A percentile compares a stretch with the other conserved stretches of the same genome.
Conservation (phyloP, 352 stramenopile species). For the Phytophthora aleatoria region DNA sequence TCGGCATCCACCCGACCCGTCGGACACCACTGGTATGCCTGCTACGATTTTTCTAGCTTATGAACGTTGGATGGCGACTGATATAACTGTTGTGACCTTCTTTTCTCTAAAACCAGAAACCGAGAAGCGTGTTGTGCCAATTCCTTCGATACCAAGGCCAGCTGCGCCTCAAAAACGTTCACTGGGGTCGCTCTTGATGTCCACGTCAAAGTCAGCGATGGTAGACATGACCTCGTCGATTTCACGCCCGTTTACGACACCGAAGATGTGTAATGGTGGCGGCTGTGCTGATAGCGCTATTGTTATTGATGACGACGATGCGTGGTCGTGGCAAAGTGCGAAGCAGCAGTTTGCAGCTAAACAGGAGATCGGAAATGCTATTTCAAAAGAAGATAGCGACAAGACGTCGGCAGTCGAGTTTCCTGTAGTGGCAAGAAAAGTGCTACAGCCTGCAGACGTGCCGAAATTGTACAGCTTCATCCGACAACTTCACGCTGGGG, state of each 20-base stretch:
- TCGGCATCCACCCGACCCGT: slow-evolving; percentile 19
- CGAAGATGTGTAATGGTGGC: slow-evolving; percentile 19
- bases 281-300: slow-evolving; percentile 18
- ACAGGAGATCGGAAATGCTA: slow-evolving; percentile 2
- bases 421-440: slow-evolving; percentile 53
- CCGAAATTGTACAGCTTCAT: slow-evolving; percentile 64
- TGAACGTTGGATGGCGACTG: slow-evolving; percentile 6
- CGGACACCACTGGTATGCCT: slow-evolving; percentile 28
- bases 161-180: slow-evolving; percentile 46
- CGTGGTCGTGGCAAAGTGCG: slow-evolving; percentile 35
- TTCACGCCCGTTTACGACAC: slow-evolving; percentile 56
- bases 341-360: slow-evolving; percentile 41
- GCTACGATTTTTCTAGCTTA: slow-evolving; percentile 1
- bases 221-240: slow-evolving; percentile 73
- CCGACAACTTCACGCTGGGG: slow-evolving; percentile 48
- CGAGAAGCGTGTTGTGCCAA: slow-evolving; percentile 4
- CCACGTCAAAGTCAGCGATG: slow-evolving; percentile 59
- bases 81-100: slow-evolving; percentile 9
- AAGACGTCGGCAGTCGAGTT: slow-evolving; percentile 44
- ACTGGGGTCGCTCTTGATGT: slow-evolving; percentile 59
- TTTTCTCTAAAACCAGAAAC: slow-evolving; percentile 18
- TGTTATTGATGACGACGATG: slow-evolving; percentile 23
- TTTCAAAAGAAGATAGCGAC: slow-evolving; percentile 17
- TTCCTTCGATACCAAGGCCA: slow-evolving; percentile 7
- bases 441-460: slow-evolving; percentile 56